Base-by-base conservation (phyloP, 2,329 filamentous ascomycete genomes). In the Botrytis tulipae region DNA sequence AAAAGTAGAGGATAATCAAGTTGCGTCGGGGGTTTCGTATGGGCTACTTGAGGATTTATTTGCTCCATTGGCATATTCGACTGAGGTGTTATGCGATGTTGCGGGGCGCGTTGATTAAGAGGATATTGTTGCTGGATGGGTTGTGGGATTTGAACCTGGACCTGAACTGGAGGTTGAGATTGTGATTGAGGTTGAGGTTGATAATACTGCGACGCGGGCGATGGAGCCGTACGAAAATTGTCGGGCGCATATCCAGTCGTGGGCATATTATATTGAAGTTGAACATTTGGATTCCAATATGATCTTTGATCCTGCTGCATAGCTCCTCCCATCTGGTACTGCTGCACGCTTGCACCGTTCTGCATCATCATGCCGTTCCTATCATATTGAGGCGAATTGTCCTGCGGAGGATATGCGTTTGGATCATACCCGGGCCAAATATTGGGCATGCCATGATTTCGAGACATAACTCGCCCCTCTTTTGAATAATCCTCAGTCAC, bases 1-100 rank as follows among this genome's bases (percentile, higher is more conserved):
- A 95, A 84, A 14, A 94, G 76, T 62, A 73, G 77, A 18, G 77
- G 75, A 35, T 70, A 74, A 67, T 81, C 78, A 18, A 75, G 73
- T 54, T 74, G 71, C 3, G 72, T 73, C 29, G 66, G 57, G 46
- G 69, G 44, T 46, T 69, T 65, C 20, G 65, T 46, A 18, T 72
- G 65, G 5, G 71, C 48, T 44, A 76, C 75, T 73, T 37, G 71
- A 37, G 18, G 73, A 48, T 54, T 60, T 61, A 14, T 48, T 72
- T 42, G 73, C 71, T 32, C 63, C 32, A 37, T 48, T 35, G 66
- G n/a, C 25, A 74, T 60, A 10, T 71, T 73, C 37, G 37, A 74
- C 71, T 67, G 61, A 37, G 74, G 32, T 44, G 29, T 44, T 35
- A 46, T 29, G 57, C 29, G 66, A 44, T 51, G 32, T n/a, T 71